Conservation (phyloP, 2,329 filamentous ascomycete species). For the Ustulina deusta region DNA sequence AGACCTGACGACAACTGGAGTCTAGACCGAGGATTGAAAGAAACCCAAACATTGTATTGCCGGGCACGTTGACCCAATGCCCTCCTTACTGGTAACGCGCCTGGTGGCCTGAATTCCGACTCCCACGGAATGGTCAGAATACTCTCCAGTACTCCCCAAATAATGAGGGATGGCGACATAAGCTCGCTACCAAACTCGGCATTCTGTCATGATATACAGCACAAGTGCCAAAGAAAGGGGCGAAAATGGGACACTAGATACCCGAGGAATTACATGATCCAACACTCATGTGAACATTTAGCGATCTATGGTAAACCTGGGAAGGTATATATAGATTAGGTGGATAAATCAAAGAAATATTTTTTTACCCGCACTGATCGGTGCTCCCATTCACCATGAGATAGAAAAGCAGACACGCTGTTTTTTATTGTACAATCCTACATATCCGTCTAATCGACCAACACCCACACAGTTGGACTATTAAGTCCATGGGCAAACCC, state of each 20-base stretch:
- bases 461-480: constrained; percentile 22
- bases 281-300: not conserved
- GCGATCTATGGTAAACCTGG: not conserved
- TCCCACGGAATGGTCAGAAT: not conserved
- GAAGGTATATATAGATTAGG: not conserved
- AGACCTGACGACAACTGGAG: constrained; percentile 1
- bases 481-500: constrained; percentile 32
- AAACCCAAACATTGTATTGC: constrained; percentile 6
- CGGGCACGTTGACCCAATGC: not conserved
- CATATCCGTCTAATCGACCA: constrained; percentile 32
- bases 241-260: not conserved
- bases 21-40: not conserved
- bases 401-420: constrained; percentile 26
- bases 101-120: not conserved
- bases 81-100: not conserved
- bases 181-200: not conserved
- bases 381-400: not conserved
- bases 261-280: too few species aligned
- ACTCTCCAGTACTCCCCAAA: not conserved
- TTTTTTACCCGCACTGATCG: not conserved
- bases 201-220: constrained; percentile 2
- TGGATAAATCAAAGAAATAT: not conserved
- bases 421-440: constrained; percentile 46
- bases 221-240: not conserved
- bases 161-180: not conserved